Evolutionary conservation across 148 eudicot genomes (phyloP).

Genomic region (Gaultheria prostrata): DNA sequence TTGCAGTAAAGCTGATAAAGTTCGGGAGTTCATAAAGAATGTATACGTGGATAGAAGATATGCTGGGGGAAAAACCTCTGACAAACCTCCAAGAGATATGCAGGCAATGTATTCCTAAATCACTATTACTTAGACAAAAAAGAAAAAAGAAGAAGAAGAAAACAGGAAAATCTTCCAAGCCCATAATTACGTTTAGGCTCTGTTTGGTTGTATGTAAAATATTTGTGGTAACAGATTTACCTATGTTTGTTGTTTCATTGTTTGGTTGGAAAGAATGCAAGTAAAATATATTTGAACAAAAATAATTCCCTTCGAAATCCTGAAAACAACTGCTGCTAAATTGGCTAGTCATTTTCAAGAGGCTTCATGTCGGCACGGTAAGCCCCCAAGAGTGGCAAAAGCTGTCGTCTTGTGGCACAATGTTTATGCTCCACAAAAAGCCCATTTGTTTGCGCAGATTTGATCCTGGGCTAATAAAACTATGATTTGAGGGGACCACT

Average conservation of each 20-base stretch:
- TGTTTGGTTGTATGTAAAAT: neutral
- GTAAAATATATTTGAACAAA: no score
- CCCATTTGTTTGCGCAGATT: neutral
- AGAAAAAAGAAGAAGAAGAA: neutral
- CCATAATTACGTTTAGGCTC: neutral
- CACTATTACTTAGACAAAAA: neutral
- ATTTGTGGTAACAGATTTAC: neutral
- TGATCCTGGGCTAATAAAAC: neutral
- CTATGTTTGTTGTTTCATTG: neutral
- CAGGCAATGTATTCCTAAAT: slow-evolving; percentile 42
- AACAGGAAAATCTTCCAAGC: neutral
- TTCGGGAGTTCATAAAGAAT: slow-evolving; percentile 77
- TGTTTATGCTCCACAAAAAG: neutral
- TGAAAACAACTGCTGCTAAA: no score
- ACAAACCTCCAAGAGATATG: slow-evolving; percentile 63
- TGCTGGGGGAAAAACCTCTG: slow-evolving; percentile 59
- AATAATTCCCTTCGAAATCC: no score
- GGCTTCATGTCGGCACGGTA: neutral
- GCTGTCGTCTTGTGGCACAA: neutral
- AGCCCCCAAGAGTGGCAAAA: neutral
- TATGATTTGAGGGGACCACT: neutral
- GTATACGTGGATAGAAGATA: slow-evolving; percentile 75
- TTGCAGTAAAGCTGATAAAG: slow-evolving; percentile 75
- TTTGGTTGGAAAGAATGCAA: no score
- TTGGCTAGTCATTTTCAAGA: neutral